Evolutionary conservation across 768 basidiomycete genomes (phyloP), one percentile per base, ranked within the genome.

Genomic region (Trametes punicea): DNA sequence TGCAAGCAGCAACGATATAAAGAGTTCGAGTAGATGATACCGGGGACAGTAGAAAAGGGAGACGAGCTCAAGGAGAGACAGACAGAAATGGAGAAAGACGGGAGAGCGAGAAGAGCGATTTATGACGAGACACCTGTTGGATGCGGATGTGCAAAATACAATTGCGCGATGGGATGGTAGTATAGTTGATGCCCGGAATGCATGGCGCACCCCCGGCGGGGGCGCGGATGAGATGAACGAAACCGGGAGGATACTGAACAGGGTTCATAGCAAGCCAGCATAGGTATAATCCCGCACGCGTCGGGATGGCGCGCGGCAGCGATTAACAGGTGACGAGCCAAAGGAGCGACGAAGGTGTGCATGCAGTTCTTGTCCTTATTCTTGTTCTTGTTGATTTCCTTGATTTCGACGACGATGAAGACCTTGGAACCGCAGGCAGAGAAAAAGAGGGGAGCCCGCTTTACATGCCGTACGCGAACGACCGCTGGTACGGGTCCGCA

Each of bases 381-480:
- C 49, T 57, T 55, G 44, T 48, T 48, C 39, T 44, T 52, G 48
- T 56, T 44, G 49, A 29, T n/a, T n/a, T n/a, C n/a, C n/a, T n/a
- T n/a, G 27, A 27, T 44, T 56, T 41, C 46, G 31, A 48, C 57
- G 51, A 40, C 31, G 31, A 9, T 30, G 46, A 25, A 41, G 42
- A 50, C 38, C 41, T 48, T 51, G 49, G 38, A 21, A 21, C 26
- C n/a, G 23, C 46, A 29, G 18, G 30, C 21, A 52, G 41, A 44
- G 42, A 44, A 25, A 16, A 45, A 29, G 21, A 9, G 26, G 25
- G 38, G 33, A 10, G 20, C 8, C 41, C 49, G 16, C 16, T 73
- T 84, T 80, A 91, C 87, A 90, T 89, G 67, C 87, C 84, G 65
- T 92, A 92, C 56, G 84, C 85, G 65, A 86, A 92, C 61, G 76